A percentile compares a stretch with the other conserved stretches of the same genome.
These are phyloP conservation scores for Skeletonema costatum DNA, from an alignment of 108 stramenopile genomes.

Conservation along the genomic window DNA sequence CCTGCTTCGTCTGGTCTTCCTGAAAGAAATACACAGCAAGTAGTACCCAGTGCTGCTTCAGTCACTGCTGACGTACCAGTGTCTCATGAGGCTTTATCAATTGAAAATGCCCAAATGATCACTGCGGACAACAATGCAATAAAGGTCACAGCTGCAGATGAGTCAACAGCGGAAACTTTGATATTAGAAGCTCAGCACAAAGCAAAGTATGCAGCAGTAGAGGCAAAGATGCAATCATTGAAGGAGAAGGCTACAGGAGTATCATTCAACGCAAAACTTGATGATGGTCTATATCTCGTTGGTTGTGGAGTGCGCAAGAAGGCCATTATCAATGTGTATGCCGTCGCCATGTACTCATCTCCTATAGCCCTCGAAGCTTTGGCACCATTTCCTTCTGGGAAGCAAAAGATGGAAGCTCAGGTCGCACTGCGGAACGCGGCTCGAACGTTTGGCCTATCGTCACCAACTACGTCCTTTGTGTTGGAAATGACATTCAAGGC, in stretches of 20 bases:
- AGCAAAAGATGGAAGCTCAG: constrained; percentile 29
- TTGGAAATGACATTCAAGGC: constrained; percentile 36
- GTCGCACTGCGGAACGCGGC: constrained; percentile 22
- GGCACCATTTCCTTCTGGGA: constrained; percentile 3
- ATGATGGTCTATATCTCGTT: constrained; percentile 16
- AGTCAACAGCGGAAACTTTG: neutral
- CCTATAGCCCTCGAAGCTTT: constrained; percentile 11
- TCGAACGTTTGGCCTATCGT: constrained; percentile 13
- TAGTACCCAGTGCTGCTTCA: neutral
- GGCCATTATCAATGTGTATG: constrained; percentile 33
- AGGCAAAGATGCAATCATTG: constrained; percentile 57
- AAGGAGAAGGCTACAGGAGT: constrained; percentile 18
- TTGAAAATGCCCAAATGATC: neutral
- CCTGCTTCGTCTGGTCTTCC: neutral
- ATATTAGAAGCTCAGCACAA: constrained; percentile 10
- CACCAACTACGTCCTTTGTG: constrained; percentile 25
- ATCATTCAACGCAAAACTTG: constrained; percentile 24
- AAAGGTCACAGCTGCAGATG: neutral
- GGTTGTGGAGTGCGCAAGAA: constrained; percentile 38
- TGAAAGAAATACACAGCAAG: neutral
- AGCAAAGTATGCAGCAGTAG: neutral
- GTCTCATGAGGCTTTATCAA: neutral
- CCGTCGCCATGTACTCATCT: constrained; percentile 36
- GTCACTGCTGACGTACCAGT: neutral
- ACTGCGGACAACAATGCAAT: neutral